Percentiles rank a stretch among this genome's conserved stretches.
Conservation (phyloP, 352 stramenopile species). For the Globisporangium spinosum region DNA sequence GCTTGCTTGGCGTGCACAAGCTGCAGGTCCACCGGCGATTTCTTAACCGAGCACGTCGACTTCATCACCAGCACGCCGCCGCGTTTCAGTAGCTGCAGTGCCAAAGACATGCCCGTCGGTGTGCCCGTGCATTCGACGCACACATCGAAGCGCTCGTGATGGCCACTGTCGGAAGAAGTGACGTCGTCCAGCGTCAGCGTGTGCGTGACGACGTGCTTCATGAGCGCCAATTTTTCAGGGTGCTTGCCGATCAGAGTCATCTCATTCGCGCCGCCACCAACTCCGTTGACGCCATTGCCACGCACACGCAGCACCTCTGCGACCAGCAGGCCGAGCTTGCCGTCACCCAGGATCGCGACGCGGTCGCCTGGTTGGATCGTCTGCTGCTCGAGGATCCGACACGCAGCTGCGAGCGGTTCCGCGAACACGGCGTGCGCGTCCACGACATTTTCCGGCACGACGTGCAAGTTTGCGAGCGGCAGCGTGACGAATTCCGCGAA, state of each 20-base stretch:
- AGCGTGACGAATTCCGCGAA: constrained; percentile 86
- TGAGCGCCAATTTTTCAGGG: constrained; percentile 46
- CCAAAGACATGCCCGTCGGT: constrained; percentile 34
- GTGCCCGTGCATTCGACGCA: constrained; percentile 66
- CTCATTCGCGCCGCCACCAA: constrained; percentile 19
- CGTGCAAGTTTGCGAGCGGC: constrained; percentile 74
- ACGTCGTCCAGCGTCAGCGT: constrained; percentile 24
- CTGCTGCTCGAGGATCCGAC: constrained; percentile 81
- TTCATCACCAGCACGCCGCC: constrained; percentile 46
- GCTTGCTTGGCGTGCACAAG: constrained; percentile 38
- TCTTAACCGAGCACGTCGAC: constrained; percentile 41
- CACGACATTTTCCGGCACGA: constrained; percentile 63
- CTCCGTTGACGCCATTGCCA: background rate
- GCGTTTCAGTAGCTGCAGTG: constrained; percentile 36
- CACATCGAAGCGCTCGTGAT: constrained; percentile 40
- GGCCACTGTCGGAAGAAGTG: constrained; percentile 2
- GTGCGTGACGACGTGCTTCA: constrained; percentile 39
- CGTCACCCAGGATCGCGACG: constrained; percentile 85
- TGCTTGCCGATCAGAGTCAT: constrained; percentile 63
- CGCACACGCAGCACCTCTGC: constrained; percentile 66
- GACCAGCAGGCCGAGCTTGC: constrained; percentile 86
- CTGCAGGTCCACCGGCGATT: constrained; percentile 28
- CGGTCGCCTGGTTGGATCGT: constrained; percentile 49
- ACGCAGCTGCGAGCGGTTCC: constrained; percentile 85
- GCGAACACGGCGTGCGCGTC: constrained; percentile 79